These are phyloP conservation scores for Sarocladium strictum DNA, from an alignment of 2,329 filamentous ascomycete genomes.

Conservation along the genomic window DNA sequence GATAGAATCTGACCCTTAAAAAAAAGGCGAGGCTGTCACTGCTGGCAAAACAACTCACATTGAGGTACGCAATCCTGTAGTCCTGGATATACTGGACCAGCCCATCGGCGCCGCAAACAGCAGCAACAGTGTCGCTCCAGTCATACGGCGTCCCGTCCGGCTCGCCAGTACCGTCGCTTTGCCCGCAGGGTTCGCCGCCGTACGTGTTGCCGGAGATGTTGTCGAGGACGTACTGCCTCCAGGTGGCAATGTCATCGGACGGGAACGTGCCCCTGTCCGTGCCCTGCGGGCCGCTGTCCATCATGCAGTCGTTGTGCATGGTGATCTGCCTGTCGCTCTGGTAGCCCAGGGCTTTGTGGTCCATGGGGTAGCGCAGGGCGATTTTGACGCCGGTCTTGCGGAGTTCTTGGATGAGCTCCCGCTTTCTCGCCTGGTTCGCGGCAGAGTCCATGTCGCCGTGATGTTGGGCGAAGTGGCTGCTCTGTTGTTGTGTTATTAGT, in stretches of 20 bases:
- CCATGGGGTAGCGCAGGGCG: slow-evolving; percentile 14
- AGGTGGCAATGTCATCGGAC: slow-evolving; percentile 10
- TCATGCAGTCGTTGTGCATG: slow-evolving; percentile 26
- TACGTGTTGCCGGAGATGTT: slow-evolving; percentile 12
- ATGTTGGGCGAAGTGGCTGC: slow-evolving; percentile 11
- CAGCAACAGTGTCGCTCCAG: slow-evolving; percentile 12
- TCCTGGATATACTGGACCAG: slow-evolving; percentile 13
- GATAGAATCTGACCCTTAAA: too few species aligned
- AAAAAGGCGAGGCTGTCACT: too few species aligned
- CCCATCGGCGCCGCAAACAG: slow-evolving; percentile 13
- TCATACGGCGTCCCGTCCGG: too few species aligned
- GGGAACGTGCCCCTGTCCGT: slow-evolving; percentile 15
- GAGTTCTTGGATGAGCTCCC: slow-evolving; percentile 10
- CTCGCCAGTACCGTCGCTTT: slow-evolving; percentile 8
- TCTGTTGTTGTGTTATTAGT: slow-evolving; percentile 6
- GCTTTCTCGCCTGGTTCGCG: slow-evolving; percentile 10
- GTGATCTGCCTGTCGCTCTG: slow-evolving; percentile 19
- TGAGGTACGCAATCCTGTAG: slow-evolving; percentile 12
- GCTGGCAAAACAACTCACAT: slow-evolving; percentile 9
- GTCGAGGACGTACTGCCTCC: slow-evolving; percentile 13
- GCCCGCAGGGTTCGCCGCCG: slow-evolving; percentile 14
- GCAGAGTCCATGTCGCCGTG: slow-evolving; percentile 4
- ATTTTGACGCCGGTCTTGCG: slow-evolving; percentile 11
- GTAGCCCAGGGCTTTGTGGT: slow-evolving; percentile 12
- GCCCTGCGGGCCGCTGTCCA: slow-evolving; percentile 21